Conservation (phyloP, 1,284 basidiomycete species). For the Heterobasidion irregulare region DNA sequence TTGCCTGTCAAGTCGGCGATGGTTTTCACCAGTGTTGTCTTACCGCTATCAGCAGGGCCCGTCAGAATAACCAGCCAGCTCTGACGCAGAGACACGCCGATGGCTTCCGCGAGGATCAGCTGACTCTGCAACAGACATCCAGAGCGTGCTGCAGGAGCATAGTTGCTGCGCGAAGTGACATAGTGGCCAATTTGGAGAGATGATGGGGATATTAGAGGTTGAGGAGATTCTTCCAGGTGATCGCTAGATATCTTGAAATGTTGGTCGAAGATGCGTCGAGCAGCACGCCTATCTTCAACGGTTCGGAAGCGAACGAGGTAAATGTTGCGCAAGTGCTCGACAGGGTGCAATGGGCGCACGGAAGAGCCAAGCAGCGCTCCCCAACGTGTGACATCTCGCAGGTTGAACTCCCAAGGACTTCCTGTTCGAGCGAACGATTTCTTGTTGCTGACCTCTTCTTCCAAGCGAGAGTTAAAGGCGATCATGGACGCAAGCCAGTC, state of each 20-base stretch:
- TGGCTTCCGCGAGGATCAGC: constrained; percentile 65
- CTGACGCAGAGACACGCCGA: constrained; percentile 69
- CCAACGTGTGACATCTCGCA: constrained; percentile 95
- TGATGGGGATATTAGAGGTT: constrained; percentile 43
- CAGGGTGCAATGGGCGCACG: constrained; percentile 40
- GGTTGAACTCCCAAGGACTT: constrained; percentile 97
- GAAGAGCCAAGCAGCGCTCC: constrained; percentile 46
- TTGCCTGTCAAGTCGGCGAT: constrained; percentile 72
- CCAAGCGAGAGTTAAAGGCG: constrained; percentile 70
- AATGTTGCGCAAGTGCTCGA: constrained; percentile 58
- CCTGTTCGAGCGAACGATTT: constrained; percentile 78
- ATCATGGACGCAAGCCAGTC: constrained; percentile 73
- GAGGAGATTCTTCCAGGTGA: constrained; percentile 25
- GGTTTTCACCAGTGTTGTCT: constrained; percentile 68
- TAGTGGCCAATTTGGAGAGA: constrained; percentile 70
- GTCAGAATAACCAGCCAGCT: constrained; percentile 88
- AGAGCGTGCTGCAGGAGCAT: constrained; percentile 27
- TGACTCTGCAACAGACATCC: constrained; percentile 55
- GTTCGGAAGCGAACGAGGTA: constrained; percentile 89
- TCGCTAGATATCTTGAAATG: constrained; percentile 40
- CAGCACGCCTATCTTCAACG: constrained; percentile 53
- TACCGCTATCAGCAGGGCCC: constrained; percentile 72
- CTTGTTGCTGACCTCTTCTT: constrained; percentile 61
- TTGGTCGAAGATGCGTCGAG: constrained; percentile 53
- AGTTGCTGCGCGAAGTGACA: constrained; percentile 37